phyloP scores from a whole-genome alignment of 192 early-diverging fungal genomes.

The Umbelopsis vinacea region DNA sequence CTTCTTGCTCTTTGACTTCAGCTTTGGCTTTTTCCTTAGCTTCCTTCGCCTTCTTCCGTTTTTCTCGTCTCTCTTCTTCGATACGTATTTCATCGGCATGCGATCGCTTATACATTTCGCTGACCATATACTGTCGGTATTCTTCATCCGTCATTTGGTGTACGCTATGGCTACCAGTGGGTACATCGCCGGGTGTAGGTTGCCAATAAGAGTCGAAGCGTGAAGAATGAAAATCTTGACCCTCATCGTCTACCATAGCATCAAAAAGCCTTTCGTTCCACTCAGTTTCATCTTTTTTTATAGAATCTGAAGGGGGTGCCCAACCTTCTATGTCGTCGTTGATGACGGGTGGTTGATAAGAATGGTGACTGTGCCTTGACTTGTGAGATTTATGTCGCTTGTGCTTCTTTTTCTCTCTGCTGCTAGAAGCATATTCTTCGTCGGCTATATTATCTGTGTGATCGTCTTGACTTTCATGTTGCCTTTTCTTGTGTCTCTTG shows the following conservation, averaged over 20 bases:
- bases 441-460: background rate
- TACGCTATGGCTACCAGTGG: background rate
- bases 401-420: constrained; percentile 5
- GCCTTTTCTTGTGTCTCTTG: background rate
- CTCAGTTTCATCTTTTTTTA: constrained; percentile 26
- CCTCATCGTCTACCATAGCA: constrained; percentile 42
- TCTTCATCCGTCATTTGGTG: constrained; percentile 37
- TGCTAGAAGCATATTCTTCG: background rate
- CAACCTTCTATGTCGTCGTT: constrained; percentile 31
- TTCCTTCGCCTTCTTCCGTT: constrained; percentile 22
- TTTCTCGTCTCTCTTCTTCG: constrained; percentile 25
- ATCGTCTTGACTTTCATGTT: background rate
- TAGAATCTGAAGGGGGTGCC: constrained; percentile 2
- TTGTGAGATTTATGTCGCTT: constrained; percentile 14
- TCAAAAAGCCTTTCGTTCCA: constrained; percentile 40
- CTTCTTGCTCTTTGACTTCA: constrained; percentile 3
- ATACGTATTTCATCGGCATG: constrained; percentile 31
- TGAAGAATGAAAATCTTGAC: constrained; percentile 25
- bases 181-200: background rate
- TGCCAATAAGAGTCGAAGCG: constrained; percentile 20
- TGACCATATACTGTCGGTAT: constrained; percentile 36
- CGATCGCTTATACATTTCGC: constrained; percentile 28
- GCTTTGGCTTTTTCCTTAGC: constrained; percentile 17
- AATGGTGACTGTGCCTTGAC: constrained; percentile 10
- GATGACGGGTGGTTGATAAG: constrained; percentile 26